phyloP scores from a whole-genome alignment of 805 yeast genomes.

The Cyberlindnera lachancei region DNA sequence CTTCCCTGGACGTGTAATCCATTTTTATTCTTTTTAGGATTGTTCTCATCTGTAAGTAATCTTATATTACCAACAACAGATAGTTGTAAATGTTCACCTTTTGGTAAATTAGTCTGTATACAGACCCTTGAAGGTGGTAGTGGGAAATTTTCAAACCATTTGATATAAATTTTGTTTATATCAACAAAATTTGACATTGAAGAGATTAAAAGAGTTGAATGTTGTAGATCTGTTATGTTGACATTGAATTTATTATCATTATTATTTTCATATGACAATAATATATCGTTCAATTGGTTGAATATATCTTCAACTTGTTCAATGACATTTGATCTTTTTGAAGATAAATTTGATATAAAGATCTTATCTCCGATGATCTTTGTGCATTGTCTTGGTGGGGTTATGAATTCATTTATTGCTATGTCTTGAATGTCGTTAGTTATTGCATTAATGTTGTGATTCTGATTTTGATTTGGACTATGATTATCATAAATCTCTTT shows the following conservation, averaged over 20 bases:
- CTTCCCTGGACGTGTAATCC: slow-evolving; percentile 90
- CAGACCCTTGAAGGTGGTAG: slow-evolving; percentile 89
- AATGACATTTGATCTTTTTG: slow-evolving; percentile 22
- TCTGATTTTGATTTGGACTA: neutral
- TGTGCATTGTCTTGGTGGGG: slow-evolving; percentile 6
- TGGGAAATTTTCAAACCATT: slow-evolving; percentile 46
- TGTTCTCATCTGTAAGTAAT: slow-evolving; percentile 16
- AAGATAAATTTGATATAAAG: slow-evolving; percentile 38
- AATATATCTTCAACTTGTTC: slow-evolving; percentile 47
- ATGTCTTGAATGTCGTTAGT: no score
- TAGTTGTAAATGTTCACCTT: slow-evolving; percentile 37
- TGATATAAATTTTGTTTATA: slow-evolving; percentile 55
- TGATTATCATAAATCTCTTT: slow-evolving; percentile 24
- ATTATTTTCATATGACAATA: slow-evolving; percentile 27
- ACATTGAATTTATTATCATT: no score
- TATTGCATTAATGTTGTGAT: neutral
- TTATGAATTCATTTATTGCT: slow-evolving; percentile 1
- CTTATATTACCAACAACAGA: slow-evolving; percentile 49
- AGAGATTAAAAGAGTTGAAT: slow-evolving; percentile 50
- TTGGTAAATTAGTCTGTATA: slow-evolving; percentile 50
- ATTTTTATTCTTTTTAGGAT: no score
- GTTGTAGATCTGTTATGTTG: slow-evolving; percentile 42
- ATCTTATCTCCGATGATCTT: slow-evolving; percentile 23
- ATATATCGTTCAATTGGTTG: slow-evolving; percentile 28
- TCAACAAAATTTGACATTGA: slow-evolving; percentile 58